A percentile compares a stretch with the other conserved stretches of the same genome.
phyloP scores from a whole-genome alignment of 192 early-diverging fungal species.

The Backusella tuberculispora region DNA sequence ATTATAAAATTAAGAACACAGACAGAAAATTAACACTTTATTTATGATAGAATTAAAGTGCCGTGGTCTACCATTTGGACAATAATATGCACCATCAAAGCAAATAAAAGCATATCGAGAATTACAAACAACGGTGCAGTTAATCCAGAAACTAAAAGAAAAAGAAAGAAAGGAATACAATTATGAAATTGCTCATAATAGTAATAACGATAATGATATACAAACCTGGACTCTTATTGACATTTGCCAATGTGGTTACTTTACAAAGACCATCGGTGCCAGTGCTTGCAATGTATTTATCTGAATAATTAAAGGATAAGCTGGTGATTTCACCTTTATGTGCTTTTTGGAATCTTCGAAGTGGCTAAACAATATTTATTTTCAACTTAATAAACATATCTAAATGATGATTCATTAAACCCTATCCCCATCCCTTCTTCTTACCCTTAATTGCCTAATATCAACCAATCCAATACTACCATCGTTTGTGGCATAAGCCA shows the following conservation, averaged over 20 bases:
- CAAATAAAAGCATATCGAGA: constrained; percentile 16
- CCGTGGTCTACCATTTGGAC: constrained; percentile 22
- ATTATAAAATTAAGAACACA: no score
- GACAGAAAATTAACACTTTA: no score
- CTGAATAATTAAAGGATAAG: constrained; percentile 5
- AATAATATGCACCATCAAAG: constrained; percentile 19
- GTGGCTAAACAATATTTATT: not conserved
- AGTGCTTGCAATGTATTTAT: constrained; percentile 11
- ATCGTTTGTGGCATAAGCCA: constrained; percentile 24
- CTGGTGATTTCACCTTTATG: not conserved
- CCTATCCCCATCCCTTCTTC: no score
- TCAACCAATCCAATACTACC: constrained; percentile 20
- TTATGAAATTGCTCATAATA: not conserved
- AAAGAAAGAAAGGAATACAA: not conserved
- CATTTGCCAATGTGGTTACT: not conserved
- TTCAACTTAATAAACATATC: not conserved
- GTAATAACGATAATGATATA: not conserved
- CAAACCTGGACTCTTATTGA: not conserved
- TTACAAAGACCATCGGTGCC: constrained; percentile 3
- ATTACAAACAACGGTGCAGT: not conserved
- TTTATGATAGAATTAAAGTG: not conserved
- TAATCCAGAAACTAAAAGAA: not conserved
- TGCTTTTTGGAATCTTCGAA: not conserved
- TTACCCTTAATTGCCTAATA: constrained; percentile 21
- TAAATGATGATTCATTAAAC: not conserved